Conservation (phyloP, 306 rosid genomes). For the Trifolium repens region DNA sequence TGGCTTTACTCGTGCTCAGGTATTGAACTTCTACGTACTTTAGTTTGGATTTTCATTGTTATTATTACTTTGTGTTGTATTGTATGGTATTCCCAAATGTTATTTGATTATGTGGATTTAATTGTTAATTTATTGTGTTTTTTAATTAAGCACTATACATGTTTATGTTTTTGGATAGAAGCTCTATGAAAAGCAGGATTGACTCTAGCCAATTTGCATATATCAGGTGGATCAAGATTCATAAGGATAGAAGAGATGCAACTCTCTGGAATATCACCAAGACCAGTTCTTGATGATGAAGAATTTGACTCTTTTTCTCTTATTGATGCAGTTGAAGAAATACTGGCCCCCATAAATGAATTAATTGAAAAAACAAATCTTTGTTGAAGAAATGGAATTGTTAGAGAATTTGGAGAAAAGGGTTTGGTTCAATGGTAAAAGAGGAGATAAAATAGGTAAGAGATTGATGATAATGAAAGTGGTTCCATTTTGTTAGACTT, state of each 20-base stretch:
- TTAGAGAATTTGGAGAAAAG: neutral
- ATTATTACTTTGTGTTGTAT: no score
- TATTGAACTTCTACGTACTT: no score
- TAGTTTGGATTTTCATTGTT: no score
- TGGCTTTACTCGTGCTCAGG: no score
- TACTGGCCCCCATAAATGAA: conserved; percentile 60
- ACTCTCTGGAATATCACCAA: conserved; percentile 78
- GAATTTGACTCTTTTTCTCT: conserved; percentile 26
- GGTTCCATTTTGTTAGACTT: conserved; percentile 46
- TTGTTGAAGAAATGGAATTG: conserved; percentile 3
- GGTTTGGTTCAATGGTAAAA: conserved; percentile 43
- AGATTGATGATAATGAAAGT: conserved; percentile 29
- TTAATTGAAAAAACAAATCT: neutral
- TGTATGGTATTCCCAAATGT: no score
- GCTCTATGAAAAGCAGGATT: conserved; percentile 66
- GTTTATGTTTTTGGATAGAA: no score
- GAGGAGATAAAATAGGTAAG: conserved; percentile 51
- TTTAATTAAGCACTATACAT: no score
- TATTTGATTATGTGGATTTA: no score
- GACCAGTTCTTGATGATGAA: conserved; percentile 44
- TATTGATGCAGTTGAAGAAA: conserved; percentile 45
- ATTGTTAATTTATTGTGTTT: no score
- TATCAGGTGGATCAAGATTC: conserved; percentile 76
- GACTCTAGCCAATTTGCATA: conserved; percentile 68
- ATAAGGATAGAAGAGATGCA: conserved; percentile 66